A percentile compares a stretch with the other conserved stretches of the same genome.
These are phyloP conservation scores for Eucalyptus cloeziana DNA, from an alignment of 345 rosid genomes.

Conservation along the genomic window DNA sequence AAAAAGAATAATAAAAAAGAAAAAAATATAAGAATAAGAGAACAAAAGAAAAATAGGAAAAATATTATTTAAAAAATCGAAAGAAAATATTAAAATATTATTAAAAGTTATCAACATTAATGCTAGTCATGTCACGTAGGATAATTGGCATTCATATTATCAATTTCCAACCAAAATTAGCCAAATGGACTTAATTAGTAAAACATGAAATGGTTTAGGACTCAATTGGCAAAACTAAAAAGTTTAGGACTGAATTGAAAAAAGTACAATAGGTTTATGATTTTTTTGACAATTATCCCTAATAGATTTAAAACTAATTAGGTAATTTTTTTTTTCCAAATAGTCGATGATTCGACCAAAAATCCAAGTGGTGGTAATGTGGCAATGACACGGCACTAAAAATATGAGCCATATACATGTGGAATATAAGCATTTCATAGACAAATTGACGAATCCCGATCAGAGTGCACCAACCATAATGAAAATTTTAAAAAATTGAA, in stretches of 20 bases:
- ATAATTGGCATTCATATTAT: too few species aligned
- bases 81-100: too few species aligned
- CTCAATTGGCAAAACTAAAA: background rate
- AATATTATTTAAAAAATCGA: too few species aligned
- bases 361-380: background rate
- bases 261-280: background rate
- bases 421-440: background rate
- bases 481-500: background rate
- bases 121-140: background rate
- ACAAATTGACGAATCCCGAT: background rate
- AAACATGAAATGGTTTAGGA: too few species aligned
- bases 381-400: background rate
- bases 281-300: background rate
- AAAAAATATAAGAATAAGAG: too few species aligned
- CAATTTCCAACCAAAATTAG: background rate
- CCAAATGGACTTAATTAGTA: too few species aligned
- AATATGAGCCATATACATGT: background rate
- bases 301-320: background rate
- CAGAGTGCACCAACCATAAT: background rate
- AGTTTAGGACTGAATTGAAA: too few species aligned
- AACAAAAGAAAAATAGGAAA: too few species aligned
- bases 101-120: accelerated
- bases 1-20: too few species aligned
- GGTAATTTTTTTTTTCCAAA: background rate
- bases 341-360: background rate